Base-by-base conservation (phyloP, 2,329 filamentous ascomycete species). In the Didymella keratinophila region DNA sequence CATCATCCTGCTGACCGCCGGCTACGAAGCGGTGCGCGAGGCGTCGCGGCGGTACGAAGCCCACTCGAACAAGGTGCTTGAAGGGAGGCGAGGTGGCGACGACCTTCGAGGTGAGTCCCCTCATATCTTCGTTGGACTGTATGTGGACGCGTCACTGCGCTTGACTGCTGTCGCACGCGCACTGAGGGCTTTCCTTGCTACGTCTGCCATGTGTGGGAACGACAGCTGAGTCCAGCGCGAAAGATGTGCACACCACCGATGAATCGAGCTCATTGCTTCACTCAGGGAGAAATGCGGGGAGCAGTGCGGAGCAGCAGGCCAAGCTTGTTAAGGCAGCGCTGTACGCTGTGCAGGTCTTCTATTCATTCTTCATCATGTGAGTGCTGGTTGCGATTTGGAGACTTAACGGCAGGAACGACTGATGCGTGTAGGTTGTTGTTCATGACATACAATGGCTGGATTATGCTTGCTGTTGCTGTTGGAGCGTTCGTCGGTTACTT, bases 391-490 rank as follows among this genome's bases (percentile, higher is more conserved):
- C 1, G 9, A 12, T 20, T 20, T 4, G 6, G 11, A 5, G 37
- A 18, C 3, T n/a, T 25, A 7, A 4, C 3, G 27, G 21, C 41
- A 14, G 18, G 41, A 11, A 4, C 32, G 50, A 37, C 55, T 71
- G 55, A 73, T 64, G 52, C 46, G 43, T 53, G n/a, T 59, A 98
- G 94, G 95, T 83, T 99, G 61, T 80, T 99, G 21, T 99, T 99
- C 79, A 99, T 99, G 95, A 99, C 95, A n/a, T 99, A 99, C 80
- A 99, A 99, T 72, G 95, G 95, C 56, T 96, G 91, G 89, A 88
- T 99, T 67, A 99, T 99, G 95, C 79, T 96, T 66, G 86, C 94
- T 3, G 93, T 98, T 16, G 90, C 90, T 0, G 81, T 96, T 10
- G 95, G 95, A 16, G 93, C 94, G 0, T 96, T 96, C 66, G 78